phyloP scores from a whole-genome alignment of 305 asterid species.

The Plantago coronopus region DNA sequence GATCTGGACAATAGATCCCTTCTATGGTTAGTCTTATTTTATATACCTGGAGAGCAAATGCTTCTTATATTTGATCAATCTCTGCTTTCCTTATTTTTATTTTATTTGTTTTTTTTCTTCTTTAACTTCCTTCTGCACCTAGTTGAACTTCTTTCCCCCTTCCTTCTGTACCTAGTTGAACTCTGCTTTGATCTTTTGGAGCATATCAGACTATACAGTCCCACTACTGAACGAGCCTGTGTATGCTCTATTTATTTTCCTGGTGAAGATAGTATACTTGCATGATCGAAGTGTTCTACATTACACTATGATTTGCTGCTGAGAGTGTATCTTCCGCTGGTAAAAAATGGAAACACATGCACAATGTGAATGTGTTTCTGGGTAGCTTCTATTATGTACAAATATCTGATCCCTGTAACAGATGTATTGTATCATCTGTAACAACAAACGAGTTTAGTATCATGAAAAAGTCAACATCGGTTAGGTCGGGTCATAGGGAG shows the following conservation, averaged over 20 bases:
- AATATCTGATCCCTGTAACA: constrained; percentile 12
- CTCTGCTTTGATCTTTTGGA: not conserved
- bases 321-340: constrained; percentile 8
- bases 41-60: constrained; percentile 11
- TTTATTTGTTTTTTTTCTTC: not conserved
- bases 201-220: constrained; percentile 5
- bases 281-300: not conserved
- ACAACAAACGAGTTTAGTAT: no score
- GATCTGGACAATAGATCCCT: constrained; percentile 96
- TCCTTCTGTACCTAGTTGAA: no score
- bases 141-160: not conserved
- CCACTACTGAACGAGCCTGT: constrained; percentile 16
- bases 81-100: not conserved
- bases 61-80: constrained; percentile 5
- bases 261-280: not conserved
- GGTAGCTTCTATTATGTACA: constrained; percentile 11
- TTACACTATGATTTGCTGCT: not conserved
- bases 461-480: no score
- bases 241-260: not conserved
- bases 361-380: constrained; percentile 16
- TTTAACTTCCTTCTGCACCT: no score
- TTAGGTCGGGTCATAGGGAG: no score
- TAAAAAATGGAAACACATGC: constrained; percentile 18
- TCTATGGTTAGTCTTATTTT: constrained; percentile 59
- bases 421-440: not conserved